A percentile compares a stretch with the other conserved stretches of the same genome.
Conservation (phyloP, 2,329 filamentous ascomycete species). For the Moelleriella libera region DNA sequence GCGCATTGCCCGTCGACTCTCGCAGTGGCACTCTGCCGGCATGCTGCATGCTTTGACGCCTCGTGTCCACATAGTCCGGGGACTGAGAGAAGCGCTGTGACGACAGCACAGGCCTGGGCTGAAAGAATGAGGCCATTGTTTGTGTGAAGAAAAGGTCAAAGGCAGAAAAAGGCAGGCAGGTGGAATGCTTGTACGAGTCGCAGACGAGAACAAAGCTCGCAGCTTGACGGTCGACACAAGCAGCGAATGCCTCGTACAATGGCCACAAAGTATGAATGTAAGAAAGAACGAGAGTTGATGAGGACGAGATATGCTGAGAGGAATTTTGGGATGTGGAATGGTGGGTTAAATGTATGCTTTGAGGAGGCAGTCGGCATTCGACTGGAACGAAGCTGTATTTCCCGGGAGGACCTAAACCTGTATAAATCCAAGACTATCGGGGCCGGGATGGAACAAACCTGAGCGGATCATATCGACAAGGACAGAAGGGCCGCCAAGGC, state of each 20-base stretch:
- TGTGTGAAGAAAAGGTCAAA: conserved; percentile 3
- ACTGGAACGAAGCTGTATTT: conserved; percentile 22
- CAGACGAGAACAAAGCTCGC: conserved; percentile 13
- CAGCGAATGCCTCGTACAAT: conserved; percentile 13
- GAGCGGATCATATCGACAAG: conserved; percentile 17
- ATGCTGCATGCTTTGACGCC: conserved; percentile 19
- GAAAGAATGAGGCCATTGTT: conserved; percentile 24
- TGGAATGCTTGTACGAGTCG: conserved; percentile 17
- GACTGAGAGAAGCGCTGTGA: conserved; percentile 35
- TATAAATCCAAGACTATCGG: conserved; percentile 24
- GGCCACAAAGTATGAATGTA: conserved; percentile 14
- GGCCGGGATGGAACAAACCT: conserved; percentile 14
- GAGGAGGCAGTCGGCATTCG: conserved; percentile 15
- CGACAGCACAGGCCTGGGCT: conserved; percentile 31
- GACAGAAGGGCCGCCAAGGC: conserved; percentile 14
- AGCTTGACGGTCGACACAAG: conserved; percentile 4
- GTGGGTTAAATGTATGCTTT: conserved; percentile 26
- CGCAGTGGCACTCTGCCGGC: conserved; percentile 30
- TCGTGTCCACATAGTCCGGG: conserved; percentile 30
- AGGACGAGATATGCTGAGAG: conserved; percentile 28
- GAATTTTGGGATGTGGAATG: conserved; percentile 28
- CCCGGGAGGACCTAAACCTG: conserved; percentile 16
- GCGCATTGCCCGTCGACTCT: conserved; percentile 38
- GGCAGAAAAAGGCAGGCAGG: conserved; percentile 9
- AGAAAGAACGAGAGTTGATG: conserved; percentile 17